Evolutionary conservation across 768 basidiomycete species (phyloP).

Genomic region (Panaeolus cyanescens): DNA sequence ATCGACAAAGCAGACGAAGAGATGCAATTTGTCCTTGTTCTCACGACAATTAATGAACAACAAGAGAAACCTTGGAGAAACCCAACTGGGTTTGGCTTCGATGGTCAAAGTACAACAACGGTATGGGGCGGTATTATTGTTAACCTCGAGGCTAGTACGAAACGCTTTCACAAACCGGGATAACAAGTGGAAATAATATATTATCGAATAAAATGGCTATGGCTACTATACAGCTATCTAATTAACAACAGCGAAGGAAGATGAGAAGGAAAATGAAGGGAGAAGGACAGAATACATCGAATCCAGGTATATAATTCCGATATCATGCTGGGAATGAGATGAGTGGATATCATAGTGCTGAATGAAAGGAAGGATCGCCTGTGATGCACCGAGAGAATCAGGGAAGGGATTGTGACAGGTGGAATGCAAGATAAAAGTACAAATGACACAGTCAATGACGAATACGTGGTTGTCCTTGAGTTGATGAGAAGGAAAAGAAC

Average conservation of each 20-base stretch:
- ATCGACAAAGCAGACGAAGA: neutral
- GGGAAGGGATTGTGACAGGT: slow-evolving; percentile 6
- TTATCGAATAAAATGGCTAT: slow-evolving; percentile 3
- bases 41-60: neutral
- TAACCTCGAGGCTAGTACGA: neutral
- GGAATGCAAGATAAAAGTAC: slow-evolving; percentile 9
- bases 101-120: neutral
- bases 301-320: slow-evolving; percentile 1
- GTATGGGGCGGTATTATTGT: neutral
- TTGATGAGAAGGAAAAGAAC: slow-evolving; percentile 8
- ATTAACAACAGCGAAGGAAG: neutral
- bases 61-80: neutral
- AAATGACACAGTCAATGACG: neutral
- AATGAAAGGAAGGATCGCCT: neutral
- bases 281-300: neutral
- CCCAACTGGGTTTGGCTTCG: neutral
- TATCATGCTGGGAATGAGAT: neutral
- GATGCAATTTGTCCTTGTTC: neutral
- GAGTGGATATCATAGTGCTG: neutral
- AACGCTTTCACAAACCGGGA: neutral
- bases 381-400: slow-evolving; percentile 1
- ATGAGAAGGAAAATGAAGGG: neutral
- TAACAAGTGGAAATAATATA: neutral
- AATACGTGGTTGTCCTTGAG: neutral
- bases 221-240: slow-evolving; percentile 3